Conservation (phyloP, 2,329 filamentous ascomycete species). For the Fusarium sp. region DNA sequence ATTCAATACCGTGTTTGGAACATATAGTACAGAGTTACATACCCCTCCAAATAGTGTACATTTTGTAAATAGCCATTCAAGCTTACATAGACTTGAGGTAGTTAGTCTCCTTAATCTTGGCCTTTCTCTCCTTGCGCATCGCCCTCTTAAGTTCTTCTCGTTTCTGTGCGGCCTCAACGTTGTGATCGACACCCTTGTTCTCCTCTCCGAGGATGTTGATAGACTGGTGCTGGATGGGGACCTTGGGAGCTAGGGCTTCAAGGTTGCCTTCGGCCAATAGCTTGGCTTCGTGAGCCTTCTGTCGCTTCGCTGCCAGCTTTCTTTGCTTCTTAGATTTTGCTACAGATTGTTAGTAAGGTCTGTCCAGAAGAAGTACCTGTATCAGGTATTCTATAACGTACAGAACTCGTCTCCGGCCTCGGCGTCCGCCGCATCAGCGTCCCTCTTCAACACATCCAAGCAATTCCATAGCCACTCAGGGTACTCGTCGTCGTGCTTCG, state of each 20-base stretch:
- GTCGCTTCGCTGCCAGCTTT: conserved; percentile 74
- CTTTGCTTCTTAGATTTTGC: conserved; percentile 89
- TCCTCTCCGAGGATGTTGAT: conserved; percentile 73
- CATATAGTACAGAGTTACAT: conserved; percentile 46
- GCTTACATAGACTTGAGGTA: conserved; percentile 83
- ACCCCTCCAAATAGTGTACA: conserved; percentile 44
- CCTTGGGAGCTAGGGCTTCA: conserved; percentile 72
- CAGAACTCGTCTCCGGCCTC: conserved; percentile 81
- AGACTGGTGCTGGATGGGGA: conserved; percentile 81
- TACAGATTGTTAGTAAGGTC: conserved; percentile 50
- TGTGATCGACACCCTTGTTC: conserved; percentile 56
- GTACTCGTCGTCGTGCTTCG: conserved; percentile 79
- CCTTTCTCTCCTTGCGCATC: conserved; percentile 79
- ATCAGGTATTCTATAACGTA: conserved; percentile 58
- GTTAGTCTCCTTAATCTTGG: conserved; percentile 84
- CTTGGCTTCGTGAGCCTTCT: conserved; percentile 66
- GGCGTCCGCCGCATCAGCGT: conserved; percentile 59
- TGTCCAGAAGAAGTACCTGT: background rate
- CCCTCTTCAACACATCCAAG: conserved; percentile 70
- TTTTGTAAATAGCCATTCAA: conserved; percentile 19
- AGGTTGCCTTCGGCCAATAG: conserved; percentile 74
- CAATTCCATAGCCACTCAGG: conserved; percentile 84
- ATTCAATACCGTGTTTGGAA: conserved; percentile 22
- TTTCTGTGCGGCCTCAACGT: conserved; percentile 60
- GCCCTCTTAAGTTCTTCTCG: conserved; percentile 74